phyloP scores from a whole-genome alignment of 371 early-diverging fungal species.

The Coemansia sp. region DNA sequence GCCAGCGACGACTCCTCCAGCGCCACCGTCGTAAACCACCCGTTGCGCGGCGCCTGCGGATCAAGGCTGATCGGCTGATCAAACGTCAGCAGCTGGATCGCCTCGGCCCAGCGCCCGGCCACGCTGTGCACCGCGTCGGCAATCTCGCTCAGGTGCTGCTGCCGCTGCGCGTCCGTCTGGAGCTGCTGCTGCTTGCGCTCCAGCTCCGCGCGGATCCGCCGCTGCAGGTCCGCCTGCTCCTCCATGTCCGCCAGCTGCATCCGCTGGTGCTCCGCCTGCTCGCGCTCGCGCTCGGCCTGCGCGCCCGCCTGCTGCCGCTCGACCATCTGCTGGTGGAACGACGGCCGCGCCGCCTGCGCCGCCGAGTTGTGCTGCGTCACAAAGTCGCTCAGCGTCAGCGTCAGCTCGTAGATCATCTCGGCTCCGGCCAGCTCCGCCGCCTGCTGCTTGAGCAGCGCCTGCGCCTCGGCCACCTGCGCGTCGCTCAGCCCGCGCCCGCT shows the following conservation, averaged over 20 bases:
- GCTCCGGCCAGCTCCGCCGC: slow-evolving; percentile 58
- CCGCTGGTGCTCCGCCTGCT: slow-evolving; percentile 47
- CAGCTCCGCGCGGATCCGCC: slow-evolving; percentile 44
- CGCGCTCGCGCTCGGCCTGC: slow-evolving; percentile 63
- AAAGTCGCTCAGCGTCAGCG: slow-evolving; percentile 62
- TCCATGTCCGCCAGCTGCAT: slow-evolving; percentile 20
- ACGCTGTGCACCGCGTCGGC: slow-evolving; percentile 47
- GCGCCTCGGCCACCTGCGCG: slow-evolving; percentile 54
- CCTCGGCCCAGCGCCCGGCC: slow-evolving; percentile 45
- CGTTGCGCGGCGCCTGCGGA: slow-evolving; percentile 19
- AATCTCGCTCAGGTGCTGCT: slow-evolving; percentile 35
- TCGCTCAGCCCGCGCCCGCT: slow-evolving; percentile 58
- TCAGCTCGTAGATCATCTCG: slow-evolving; percentile 78
- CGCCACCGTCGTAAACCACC: slow-evolving; percentile 41
- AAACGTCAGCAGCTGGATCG: slow-evolving; percentile 44
- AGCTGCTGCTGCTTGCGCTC: slow-evolving; percentile 43
- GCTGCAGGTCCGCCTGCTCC: slow-evolving; percentile 34
- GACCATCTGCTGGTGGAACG: slow-evolving; percentile 54
- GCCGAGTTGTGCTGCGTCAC: slow-evolving; percentile 62
- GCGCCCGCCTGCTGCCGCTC: slow-evolving; percentile 58
- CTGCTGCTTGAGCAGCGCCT: slow-evolving; percentile 50
- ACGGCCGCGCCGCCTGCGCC: slow-evolving; percentile 30
- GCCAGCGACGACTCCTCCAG: slow-evolving; percentile 34
- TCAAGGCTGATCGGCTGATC: slow-evolving; percentile 16
- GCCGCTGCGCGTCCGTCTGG: slow-evolving; percentile 31